Evolutionary conservation across 179 eudicot species (phyloP), one percentile per base, ranked within the genome.

Genomic region (Sideroxylon spinosum): DNA sequence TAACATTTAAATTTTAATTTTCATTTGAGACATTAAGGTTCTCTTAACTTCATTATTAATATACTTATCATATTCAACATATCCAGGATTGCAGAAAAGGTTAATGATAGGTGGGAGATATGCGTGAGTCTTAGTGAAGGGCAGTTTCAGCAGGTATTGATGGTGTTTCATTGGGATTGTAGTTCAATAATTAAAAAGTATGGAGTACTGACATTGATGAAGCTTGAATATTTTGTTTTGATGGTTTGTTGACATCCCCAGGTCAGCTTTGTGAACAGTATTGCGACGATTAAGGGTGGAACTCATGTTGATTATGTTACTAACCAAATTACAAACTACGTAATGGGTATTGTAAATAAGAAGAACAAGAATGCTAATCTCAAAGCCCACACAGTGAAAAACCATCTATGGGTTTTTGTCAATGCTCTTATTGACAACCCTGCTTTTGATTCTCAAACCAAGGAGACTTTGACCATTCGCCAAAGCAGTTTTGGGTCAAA

Each of bases 381-480:
- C 50, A 91, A 91, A 82, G 88, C 95, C 49, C 91, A 92, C 64
- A 60, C 76, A 1, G 97, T 93, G 79, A 95, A 90, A 84, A 95
- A 83, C 81, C 87, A 95, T 74, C 69, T 95, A 73, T 95, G 99
- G 99, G 84, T 95, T 28, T 95, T 95, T 80, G 99, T 95, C 84
- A 95, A 95, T 85, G 90, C 95, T 49, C 93, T 95, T 26, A 93
- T 95, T 89, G 99, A 95, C 90, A 95, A 95, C 73, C 99, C 99
- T 20, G 97, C 97, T 29, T 95, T 93, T 80, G 97, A 93, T 89
- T 95, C 97, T 75, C 99, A 95, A 86, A 93, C 99, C 28, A 95
- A 95, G 78, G 98, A 95, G 86, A 91, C 97, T 0, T 81, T 95
- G 82, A 95, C 95, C 19, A 91, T 87, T 78, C 89, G 95, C 9